A percentile compares a stretch with the other conserved stretches of the same genome.
Conservation (phyloP, 2,329 filamentous ascomycete species). For the Didymellaceae sp. region DNA sequence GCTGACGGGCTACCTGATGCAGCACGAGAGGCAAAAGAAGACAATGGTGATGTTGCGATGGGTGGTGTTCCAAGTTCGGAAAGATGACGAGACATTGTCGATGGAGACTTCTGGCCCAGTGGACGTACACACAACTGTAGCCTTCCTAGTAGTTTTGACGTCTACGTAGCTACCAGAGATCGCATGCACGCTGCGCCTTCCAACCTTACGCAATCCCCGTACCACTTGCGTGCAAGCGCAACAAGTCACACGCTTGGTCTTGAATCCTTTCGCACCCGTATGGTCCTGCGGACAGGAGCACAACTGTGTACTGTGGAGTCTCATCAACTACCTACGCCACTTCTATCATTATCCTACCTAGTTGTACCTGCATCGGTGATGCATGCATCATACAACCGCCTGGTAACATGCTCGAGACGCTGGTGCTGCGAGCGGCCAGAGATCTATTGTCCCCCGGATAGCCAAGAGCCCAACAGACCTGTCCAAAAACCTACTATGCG, state of each 20-base stretch:
- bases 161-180: no score
- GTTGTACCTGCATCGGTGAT: neutral
- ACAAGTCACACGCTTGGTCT: neutral
- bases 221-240: neutral
- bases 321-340: neutral
- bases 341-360: neutral
- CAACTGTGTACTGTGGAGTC: neutral
- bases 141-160: no score
- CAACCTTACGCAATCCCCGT: neutral
- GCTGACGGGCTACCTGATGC: neutral
- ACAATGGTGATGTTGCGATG: slow-evolving; percentile 3
- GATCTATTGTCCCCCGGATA: no score
- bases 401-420: neutral
- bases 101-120: no score
- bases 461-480: no score
- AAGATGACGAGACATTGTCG: no score
- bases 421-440: slow-evolving; percentile 1
- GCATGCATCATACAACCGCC: neutral
- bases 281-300: neutral
- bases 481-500: no score
- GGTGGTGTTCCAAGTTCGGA: no score
- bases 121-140: no score
- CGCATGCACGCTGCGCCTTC: no score
- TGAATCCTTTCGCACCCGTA: neutral
- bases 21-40: neutral